Base-by-base conservation (phyloP, 306 rosid genomes). In the Dicorynia guianensis region DNA sequence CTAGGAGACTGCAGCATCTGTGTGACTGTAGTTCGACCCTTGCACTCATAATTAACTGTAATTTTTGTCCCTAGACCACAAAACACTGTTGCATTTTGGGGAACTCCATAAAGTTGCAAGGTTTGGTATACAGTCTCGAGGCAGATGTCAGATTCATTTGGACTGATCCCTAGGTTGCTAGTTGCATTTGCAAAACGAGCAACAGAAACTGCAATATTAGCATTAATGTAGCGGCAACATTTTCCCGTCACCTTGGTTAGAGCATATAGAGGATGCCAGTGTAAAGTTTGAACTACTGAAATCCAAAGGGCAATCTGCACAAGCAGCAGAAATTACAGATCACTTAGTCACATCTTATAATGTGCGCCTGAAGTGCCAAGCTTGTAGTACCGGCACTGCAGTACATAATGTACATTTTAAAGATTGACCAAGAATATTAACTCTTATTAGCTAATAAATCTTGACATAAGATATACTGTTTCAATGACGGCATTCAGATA, bases 171-270 rank as follows among this genome's bases (percentile, higher is more conserved):
- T 11, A 95, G 86, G 79, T 80, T 81, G 74, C 93, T 79, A 38
- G 99, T 89, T 63, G 76, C 82, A 84, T 90, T 95, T 77, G 97
- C 97, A 76, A 84, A 85, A 71, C 81, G 92, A 56, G 96, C 91
- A 75, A 95, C 79, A 58, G 97, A 90, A 76, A 95, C 78, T 38
- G 99, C 97, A 81, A 89, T 62, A 14, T 89, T 82, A 71, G 98
- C 96, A 81, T 95, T 95, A 59, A 95, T 87, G 78, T 87, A 89
- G 80, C 99, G 99, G 86, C 99, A 95, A 77, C 99, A 95, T 56
- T 89, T 89, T 71, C 96, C 97, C 82, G 69, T 90, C 88, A 55
- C 80, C 80, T 12, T 71, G 83, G 78, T 78, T 67, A 18, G 91
- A 87, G 86, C 99, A 95, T 59, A 89, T 35, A 64, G 97, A 86